Percentiles rank a stretch among this genome's conserved stretches.
These are phyloP conservation scores for Stemphylium beticola DNA, from an alignment of 2,329 filamentous ascomycete species.

Conservation along the genomic window DNA sequence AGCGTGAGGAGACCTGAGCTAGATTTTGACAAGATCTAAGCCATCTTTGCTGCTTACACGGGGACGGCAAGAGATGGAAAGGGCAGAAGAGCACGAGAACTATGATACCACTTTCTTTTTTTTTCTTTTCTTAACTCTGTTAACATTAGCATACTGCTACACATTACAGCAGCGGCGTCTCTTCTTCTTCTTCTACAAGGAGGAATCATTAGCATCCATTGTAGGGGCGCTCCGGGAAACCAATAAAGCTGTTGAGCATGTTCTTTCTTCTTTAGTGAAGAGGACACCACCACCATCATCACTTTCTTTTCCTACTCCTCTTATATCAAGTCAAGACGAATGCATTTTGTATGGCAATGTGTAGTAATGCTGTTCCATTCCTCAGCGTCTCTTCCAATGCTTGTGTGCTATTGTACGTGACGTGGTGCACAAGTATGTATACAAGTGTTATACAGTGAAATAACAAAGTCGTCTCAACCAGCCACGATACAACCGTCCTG, in stretches of 20 bases:
- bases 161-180: slow-evolving; percentile 12
- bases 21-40: slow-evolving; percentile 35
- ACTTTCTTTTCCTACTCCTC: background rate
- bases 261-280: slow-evolving; percentile 3
- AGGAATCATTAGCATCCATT: background rate
- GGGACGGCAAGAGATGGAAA: background rate
- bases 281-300: background rate
- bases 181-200: background rate
- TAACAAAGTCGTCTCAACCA: background rate
- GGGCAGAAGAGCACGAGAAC: slow-evolving; percentile 10
- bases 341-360: background rate
- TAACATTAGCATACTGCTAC: slow-evolving; percentile 12
- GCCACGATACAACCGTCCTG: no score
- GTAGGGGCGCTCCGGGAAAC: background rate
- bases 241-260: slow-evolving; percentile 7
- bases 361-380: background rate
- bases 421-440: slow-evolving; percentile 20
- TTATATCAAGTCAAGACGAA: background rate
- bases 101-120: slow-evolving; percentile 45
- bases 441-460: slow-evolving; percentile 21
- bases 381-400: background rate
- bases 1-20: slow-evolving; percentile 39
- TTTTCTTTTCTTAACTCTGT: slow-evolving; percentile 9
- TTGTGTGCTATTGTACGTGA: slow-evolving; percentile 9
- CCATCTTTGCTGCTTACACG: background rate